Conservation (phyloP, 2,329 filamentous ascomycete genomes). For the Amauroascus niger region DNA sequence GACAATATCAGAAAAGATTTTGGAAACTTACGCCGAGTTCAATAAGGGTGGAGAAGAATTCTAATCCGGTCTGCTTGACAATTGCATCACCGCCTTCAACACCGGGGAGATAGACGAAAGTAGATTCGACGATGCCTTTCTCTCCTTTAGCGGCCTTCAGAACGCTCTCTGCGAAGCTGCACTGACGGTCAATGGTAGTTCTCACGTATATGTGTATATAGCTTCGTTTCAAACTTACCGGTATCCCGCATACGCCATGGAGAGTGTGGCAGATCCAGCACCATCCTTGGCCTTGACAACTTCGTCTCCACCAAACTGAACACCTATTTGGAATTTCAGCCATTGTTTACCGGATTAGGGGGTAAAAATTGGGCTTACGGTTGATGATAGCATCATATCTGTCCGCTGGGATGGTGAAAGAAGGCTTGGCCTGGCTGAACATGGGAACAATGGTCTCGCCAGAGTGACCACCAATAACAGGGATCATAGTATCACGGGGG, state of each 20-base stretch:
- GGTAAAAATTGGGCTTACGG: conserved; percentile 43
- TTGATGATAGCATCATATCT: conserved; percentile 86
- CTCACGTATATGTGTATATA: conserved; percentile 10
- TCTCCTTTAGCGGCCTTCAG: conserved; percentile 81
- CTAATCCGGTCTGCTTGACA: conserved; percentile 68
- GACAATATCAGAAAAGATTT: conserved; percentile 7
- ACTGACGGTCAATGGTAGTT: conserved; percentile 7
- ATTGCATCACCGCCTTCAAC: conserved; percentile 80
- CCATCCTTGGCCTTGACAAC: conserved; percentile 93
- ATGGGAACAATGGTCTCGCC: conserved; percentile 96
- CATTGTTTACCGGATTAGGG: background rate
- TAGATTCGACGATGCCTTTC: conserved; percentile 87
- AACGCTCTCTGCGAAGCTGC: conserved; percentile 79
- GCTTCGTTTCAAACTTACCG: conserved; percentile 47
- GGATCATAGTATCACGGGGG: conserved; percentile 72
- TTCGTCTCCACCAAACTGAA: conserved; percentile 97
- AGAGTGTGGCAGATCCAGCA: conserved; percentile 79
- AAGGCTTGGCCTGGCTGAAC: conserved; percentile 80
- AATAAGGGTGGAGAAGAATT: conserved; percentile 94
- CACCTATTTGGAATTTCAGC: conserved; percentile 38
- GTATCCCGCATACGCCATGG: conserved; percentile 93
- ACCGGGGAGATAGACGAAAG: conserved; percentile 89
- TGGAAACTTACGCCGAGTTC: conserved; percentile 73
- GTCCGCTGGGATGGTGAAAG: conserved; percentile 71
- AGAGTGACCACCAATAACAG: conserved; percentile 93